A percentile compares a stretch with the other conserved stretches of the same genome.
Conservation (phyloP, 2,329 filamentous ascomycete species). For the Spiromastix sp. region DNA sequence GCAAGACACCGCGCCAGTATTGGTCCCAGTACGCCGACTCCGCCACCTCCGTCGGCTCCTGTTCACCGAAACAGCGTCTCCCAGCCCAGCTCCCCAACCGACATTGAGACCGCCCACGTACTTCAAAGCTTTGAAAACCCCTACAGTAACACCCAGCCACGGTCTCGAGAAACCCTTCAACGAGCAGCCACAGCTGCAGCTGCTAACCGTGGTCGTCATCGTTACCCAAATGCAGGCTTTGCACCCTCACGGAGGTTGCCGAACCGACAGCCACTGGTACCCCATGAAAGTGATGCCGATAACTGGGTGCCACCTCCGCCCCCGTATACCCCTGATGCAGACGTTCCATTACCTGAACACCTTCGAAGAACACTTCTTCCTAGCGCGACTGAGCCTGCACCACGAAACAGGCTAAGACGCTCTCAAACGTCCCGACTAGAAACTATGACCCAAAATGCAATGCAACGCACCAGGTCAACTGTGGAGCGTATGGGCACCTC, state of each 20-base stretch:
- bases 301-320: slow-evolving; percentile 82
- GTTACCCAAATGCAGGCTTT: slow-evolving; percentile 9
- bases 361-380: slow-evolving; percentile 25
- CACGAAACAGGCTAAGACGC: slow-evolving; percentile 2
- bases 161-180: slow-evolving; percentile 58
- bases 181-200: slow-evolving; percentile 66
- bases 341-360: slow-evolving; percentile 23
- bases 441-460: slow-evolving; percentile 13
- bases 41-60: slow-evolving; percentile 15
- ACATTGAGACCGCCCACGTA: slow-evolving; percentile 15
- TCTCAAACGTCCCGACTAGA: slow-evolving; percentile 19
- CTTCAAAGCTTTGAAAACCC: slow-evolving; percentile 58
- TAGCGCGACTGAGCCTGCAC: slow-evolving; percentile 12
- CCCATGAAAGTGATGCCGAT: slow-evolving; percentile 78
- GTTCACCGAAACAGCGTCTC: slow-evolving; percentile 20
- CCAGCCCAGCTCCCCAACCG: slow-evolving; percentile 17
- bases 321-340: slow-evolving; percentile 46
- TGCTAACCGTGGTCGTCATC: slow-evolving; percentile 48
- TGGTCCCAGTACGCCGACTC: slow-evolving; percentile 15
- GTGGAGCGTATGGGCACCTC: slow-evolving; percentile 20
- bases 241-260: not conserved
- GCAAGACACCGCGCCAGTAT: slow-evolving; percentile 4
- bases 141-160: slow-evolving; percentile 62
- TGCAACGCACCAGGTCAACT: slow-evolving; percentile 17
- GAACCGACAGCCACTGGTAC: slow-evolving; percentile 55